These are phyloP conservation scores for Linnemannia elongata DNA, from an alignment of 192 early-diverging fungal species.

Conservation along the genomic window DNA sequence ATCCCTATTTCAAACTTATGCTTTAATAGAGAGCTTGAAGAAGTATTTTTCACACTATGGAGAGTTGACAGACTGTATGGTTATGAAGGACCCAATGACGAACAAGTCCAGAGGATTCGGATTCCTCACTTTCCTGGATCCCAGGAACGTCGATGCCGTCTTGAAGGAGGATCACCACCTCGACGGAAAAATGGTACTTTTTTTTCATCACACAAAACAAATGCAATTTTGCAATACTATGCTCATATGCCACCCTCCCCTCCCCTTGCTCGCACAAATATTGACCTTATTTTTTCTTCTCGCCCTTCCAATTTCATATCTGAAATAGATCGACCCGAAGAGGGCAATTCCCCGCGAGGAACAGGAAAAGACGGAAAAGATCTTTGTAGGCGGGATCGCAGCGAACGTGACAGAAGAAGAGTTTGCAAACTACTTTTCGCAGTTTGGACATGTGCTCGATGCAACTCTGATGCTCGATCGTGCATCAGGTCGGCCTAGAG, in stretches of 20 bases:
- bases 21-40: conserved; percentile 74
- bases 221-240: neutral
- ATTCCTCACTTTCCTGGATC: conserved; percentile 80
- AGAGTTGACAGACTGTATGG: conserved; percentile 77
- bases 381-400: conserved; percentile 93
- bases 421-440: conserved; percentile 87
- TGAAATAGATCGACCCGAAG: conserved; percentile 79
- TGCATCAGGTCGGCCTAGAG: conserved; percentile 88
- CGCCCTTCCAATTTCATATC: neutral
- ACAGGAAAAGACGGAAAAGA: conserved; percentile 86
- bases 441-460: conserved; percentile 89
- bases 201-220: neutral
- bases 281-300: neutral
- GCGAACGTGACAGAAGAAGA: conserved; percentile 89
- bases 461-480: conserved; percentile 89
- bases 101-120: conserved; percentile 82
- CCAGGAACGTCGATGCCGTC: conserved; percentile 72
- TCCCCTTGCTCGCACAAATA: neutral
- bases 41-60: conserved; percentile 81
- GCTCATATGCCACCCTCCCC: no score
- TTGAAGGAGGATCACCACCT: conserved; percentile 77
- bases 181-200: conserved; percentile 81
- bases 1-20: conserved; percentile 28
- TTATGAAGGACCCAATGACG: conserved; percentile 81
- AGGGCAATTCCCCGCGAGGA: conserved; percentile 80